Evolutionary conservation across 2,329 filamentous ascomycete species (phyloP).

Genomic region (Ceratocystis huliohia): DNA sequence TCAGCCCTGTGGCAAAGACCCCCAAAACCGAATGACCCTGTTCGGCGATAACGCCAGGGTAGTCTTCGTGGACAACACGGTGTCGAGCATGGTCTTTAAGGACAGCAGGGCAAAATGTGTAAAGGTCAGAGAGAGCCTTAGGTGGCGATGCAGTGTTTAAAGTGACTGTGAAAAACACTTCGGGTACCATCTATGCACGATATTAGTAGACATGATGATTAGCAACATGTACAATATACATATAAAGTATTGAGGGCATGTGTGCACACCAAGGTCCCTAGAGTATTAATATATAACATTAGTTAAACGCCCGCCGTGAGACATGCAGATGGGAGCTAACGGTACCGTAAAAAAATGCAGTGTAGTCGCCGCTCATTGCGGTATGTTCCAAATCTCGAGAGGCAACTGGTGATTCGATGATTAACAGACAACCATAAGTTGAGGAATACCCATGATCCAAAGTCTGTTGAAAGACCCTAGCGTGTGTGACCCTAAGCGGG

Average conservation of each 20-base stretch:
- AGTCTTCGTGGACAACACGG: slow-evolving; percentile 58
- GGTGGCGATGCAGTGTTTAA: slow-evolving; percentile 45
- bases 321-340: background rate
- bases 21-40: slow-evolving; percentile 52
- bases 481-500: background rate
- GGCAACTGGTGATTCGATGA: background rate
- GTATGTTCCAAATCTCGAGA: background rate
- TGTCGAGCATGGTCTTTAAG: slow-evolving; percentile 59
- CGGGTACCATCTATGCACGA: slow-evolving; percentile 55
- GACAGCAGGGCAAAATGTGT: slow-evolving; percentile 59
- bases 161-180: slow-evolving; percentile 75
- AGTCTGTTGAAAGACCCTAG: background rate
- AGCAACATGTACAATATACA: background rate
- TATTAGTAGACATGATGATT: slow-evolving; percentile 22
- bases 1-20: slow-evolving; percentile 64
- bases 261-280: slow-evolving; percentile 30
- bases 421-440: background rate
- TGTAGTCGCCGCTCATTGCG: slow-evolving; percentile 16
- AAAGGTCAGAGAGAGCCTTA: slow-evolving; percentile 41
- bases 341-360: slow-evolving; percentile 33
- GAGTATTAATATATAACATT: background rate
- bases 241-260: background rate
- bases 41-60: slow-evolving; percentile 61
- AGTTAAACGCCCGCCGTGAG: slow-evolving; percentile 9
- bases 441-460: background rate